Conservation (phyloP, 73 alveolate genomes). For the Chromera velia region DNA sequence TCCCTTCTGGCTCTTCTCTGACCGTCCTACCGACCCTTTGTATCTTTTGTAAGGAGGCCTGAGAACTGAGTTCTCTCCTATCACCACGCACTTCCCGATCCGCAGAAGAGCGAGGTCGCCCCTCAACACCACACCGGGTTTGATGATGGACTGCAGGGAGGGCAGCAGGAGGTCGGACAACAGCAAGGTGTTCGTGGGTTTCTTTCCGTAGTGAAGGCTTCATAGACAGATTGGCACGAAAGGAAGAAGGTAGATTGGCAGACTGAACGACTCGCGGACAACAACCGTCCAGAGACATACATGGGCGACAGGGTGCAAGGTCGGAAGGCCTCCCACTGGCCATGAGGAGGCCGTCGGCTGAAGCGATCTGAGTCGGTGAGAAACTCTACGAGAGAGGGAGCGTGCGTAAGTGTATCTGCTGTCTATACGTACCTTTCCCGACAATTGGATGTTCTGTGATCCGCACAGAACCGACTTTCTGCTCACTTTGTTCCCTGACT, state of each 20-base stretch:
- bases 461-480: slow-evolving; percentile 31
- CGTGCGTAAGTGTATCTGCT: neutral
- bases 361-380: no score
- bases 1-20: no score
- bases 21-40: slow-evolving; percentile 39
- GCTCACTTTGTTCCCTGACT: slow-evolving; percentile 38
- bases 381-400: neutral
- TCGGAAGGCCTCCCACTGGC: no score
- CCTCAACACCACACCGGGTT: slow-evolving; percentile 58
- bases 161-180: no score
- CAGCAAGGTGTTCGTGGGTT: no score
- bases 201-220: no score
- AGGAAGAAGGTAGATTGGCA: no score
- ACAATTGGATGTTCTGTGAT: slow-evolving; percentile 45
- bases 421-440: neutral
- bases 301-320: no score
- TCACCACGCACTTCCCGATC: slow-evolving; percentile 59
- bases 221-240: no score
- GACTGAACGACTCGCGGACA: no score
- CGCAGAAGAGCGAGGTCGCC: slow-evolving; percentile 65
- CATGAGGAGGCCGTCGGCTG: no score
- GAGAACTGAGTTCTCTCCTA: slow-evolving; percentile 62
- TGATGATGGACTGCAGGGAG: slow-evolving; percentile 24
- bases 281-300: no score
- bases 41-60: slow-evolving; percentile 70